Conservation (phyloP, 2,329 filamentous ascomycete genomes). For the Beauveria scarabaeidicola region DNA sequence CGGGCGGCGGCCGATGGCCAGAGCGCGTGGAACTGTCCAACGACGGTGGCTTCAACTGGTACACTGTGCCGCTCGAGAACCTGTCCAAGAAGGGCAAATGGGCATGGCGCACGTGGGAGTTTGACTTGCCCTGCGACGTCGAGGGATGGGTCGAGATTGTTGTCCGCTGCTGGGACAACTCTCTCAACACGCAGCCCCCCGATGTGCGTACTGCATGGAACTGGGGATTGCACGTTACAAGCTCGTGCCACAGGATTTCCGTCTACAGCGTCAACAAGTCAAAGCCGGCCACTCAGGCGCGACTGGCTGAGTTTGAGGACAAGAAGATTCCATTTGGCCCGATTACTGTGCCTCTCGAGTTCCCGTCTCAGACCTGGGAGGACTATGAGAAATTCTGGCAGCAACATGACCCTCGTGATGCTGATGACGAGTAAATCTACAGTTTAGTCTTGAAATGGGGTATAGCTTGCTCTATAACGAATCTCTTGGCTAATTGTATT, state of each 20-base stretch:
- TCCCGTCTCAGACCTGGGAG: slow-evolving; percentile 40
- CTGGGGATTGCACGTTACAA: slow-evolving; percentile 59
- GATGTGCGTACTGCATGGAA: slow-evolving; percentile 51
- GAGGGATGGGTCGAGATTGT: slow-evolving; percentile 55
- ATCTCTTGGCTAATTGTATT: too few species aligned
- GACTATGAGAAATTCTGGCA: slow-evolving; percentile 33
- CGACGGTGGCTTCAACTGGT: slow-evolving; percentile 58
- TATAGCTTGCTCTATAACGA: too few species aligned
- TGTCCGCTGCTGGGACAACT: slow-evolving; percentile 53
- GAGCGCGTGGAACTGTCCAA: slow-evolving; percentile 54
- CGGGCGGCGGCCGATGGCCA: slow-evolving; percentile 50
- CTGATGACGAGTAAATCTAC: slow-evolving; percentile 11
- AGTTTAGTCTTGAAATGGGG: too few species aligned
- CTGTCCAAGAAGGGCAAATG: slow-evolving; percentile 53
- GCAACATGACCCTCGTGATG: slow-evolving; percentile 21
- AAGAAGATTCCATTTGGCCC: slow-evolving; percentile 39
- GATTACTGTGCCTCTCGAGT: slow-evolving; percentile 44
- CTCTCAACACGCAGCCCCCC: slow-evolving; percentile 51
- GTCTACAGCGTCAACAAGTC: slow-evolving; percentile 55
- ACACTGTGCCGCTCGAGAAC: slow-evolving; percentile 51
- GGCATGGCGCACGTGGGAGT: slow-evolving; percentile 57
- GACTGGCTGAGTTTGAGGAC: slow-evolving; percentile 44
- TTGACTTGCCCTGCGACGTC: slow-evolving; percentile 52
- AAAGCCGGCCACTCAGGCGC: slow-evolving; percentile 36
- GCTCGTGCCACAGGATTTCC: slow-evolving; percentile 50